These are phyloP conservation scores for Fusarium incarnatum DNA, from an alignment of 2,329 filamentous ascomycete species.

Conservation along the genomic window DNA sequence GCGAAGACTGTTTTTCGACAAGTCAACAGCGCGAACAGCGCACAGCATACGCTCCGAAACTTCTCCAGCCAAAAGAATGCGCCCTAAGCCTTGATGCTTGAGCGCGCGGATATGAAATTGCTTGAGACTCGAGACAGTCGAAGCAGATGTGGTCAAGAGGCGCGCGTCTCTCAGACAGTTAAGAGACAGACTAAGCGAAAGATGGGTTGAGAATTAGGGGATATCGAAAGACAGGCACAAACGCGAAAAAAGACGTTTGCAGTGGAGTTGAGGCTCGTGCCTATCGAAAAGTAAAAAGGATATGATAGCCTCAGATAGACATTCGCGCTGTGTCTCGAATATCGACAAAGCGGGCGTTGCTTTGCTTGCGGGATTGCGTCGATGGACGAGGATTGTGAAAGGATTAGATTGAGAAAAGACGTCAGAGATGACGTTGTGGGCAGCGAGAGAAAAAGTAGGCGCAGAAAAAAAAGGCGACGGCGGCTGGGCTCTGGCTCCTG, in stretches of 20 bases:
- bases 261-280: conserved; percentile 44
- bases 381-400: conserved; percentile 52
- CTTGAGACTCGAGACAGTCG: conserved; percentile 28
- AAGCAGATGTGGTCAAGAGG: conserved; percentile 21
- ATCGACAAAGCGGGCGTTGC: conserved; percentile 44
- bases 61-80: conserved; percentile 14
- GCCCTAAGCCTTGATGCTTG: conserved; percentile 10
- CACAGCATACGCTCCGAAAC: conserved; percentile 29
- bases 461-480: conserved; percentile 51
- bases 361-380: conserved; percentile 49
- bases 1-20: conserved; percentile 38
- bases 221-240: conserved; percentile 24
- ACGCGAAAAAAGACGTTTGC: conserved; percentile 29
- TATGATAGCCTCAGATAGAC: conserved; percentile 18
- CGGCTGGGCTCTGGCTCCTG: conserved; percentile 49
- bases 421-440: conserved; percentile 62
- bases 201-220: conserved; percentile 30
- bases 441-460: conserved; percentile 51
- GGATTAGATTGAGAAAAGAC: conserved; percentile 56
- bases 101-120: conserved; percentile 15
- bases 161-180: conserved; percentile 24
- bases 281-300: conserved; percentile 26
- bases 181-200: conserved; percentile 28
- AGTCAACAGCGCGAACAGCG: conserved; percentile 36
- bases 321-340: conserved; percentile 41